A percentile compares a stretch with the other conserved stretches of the same genome.
These are phyloP conservation scores for Silybum marianum DNA, from an alignment of 129 eudicot genomes.

Conservation along the genomic window DNA sequence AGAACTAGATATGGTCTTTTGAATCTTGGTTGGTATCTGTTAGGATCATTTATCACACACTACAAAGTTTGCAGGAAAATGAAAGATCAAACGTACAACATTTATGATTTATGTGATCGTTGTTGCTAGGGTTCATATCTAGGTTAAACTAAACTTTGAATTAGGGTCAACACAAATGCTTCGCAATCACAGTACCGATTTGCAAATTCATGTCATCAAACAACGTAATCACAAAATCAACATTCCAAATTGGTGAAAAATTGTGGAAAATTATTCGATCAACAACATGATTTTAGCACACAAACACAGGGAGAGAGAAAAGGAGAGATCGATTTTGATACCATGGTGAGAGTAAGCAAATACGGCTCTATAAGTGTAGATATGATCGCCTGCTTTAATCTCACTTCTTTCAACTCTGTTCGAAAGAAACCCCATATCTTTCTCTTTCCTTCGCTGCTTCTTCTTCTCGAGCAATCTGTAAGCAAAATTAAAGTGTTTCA, in stretches of 20 bases:
- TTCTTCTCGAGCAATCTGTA: slow-evolving; percentile 5
- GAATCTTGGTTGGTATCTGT: not conserved
- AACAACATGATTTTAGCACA: slow-evolving; percentile 2
- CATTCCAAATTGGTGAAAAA: slow-evolving; percentile 9
- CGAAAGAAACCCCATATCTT: slow-evolving; percentile 73
- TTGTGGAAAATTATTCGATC: not conserved
- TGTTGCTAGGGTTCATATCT: slow-evolving; percentile 1
- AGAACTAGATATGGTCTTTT: not conserved
- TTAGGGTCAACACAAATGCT: slow-evolving; percentile 9
- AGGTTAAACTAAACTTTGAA: not conserved
- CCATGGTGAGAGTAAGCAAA: slow-evolving; percentile 99
- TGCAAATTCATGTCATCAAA: not conserved
- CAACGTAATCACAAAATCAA: slow-evolving; percentile 11
- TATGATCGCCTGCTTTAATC: slow-evolving; percentile 89
- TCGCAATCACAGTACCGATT: slow-evolving; percentile 1
- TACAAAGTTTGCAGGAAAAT: not conserved
- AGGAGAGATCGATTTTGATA: slow-evolving; percentile 16
- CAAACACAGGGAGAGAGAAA: not conserved
- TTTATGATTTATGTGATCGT: not conserved
- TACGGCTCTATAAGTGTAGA: slow-evolving; percentile 94
- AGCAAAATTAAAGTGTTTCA: slow-evolving; percentile 17
- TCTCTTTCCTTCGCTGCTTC: not conserved
- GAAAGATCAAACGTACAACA: not conserved
- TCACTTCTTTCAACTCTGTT: slow-evolving; percentile 83
- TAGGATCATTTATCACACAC: not conserved